phyloP scores from a whole-genome alignment of 2,329 filamentous ascomycete species.

The Xylaria sp. region DNA sequence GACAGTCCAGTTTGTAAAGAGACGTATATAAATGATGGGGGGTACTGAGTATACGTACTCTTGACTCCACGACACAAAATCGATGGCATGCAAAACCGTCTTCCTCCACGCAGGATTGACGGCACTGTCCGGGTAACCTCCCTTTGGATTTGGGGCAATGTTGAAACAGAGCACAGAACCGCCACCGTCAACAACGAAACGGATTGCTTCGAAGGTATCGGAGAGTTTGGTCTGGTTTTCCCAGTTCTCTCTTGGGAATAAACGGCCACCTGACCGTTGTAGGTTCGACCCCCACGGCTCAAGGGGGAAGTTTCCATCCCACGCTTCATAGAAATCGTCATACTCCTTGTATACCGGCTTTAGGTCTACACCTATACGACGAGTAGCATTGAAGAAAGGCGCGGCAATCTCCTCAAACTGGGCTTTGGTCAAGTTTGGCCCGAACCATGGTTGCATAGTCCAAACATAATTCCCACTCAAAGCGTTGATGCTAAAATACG shows the following conservation, averaged over 20 bases:
- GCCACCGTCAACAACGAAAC: slow-evolving; percentile 49
- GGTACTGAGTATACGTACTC: slow-evolving; percentile 26
- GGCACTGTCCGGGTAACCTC: slow-evolving; percentile 50
- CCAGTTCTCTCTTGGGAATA: slow-evolving; percentile 57
- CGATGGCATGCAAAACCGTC: slow-evolving; percentile 46
- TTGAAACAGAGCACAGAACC: slow-evolving; percentile 49
- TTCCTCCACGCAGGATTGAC: slow-evolving; percentile 55
- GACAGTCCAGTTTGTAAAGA: background rate
- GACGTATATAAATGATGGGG: background rate
- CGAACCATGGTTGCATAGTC: slow-evolving; percentile 51
- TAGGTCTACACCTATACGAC: slow-evolving; percentile 49
- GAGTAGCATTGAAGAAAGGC: slow-evolving; percentile 49
- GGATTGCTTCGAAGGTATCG: slow-evolving; percentile 51
- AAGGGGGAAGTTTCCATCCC: slow-evolving; percentile 44
- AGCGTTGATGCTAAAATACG: slow-evolving; percentile 47
- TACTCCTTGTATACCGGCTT: slow-evolving; percentile 53
- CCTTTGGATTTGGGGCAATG: slow-evolving; percentile 42
- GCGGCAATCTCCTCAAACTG: slow-evolving; percentile 46
- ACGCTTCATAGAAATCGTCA: slow-evolving; percentile 54
- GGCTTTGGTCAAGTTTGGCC: slow-evolving; percentile 44
- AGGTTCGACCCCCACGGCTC: slow-evolving; percentile 49
- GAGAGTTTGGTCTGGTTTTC: slow-evolving; percentile 50
- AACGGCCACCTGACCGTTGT: slow-evolving; percentile 52
- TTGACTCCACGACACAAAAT: slow-evolving; percentile 38
- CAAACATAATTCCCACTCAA: slow-evolving; percentile 43